A percentile compares a stretch with the other conserved stretches of the same genome.
phyloP scores from a whole-genome alignment of 1,284 basidiomycete species.

The Rhodotorula glutinis region DNA sequence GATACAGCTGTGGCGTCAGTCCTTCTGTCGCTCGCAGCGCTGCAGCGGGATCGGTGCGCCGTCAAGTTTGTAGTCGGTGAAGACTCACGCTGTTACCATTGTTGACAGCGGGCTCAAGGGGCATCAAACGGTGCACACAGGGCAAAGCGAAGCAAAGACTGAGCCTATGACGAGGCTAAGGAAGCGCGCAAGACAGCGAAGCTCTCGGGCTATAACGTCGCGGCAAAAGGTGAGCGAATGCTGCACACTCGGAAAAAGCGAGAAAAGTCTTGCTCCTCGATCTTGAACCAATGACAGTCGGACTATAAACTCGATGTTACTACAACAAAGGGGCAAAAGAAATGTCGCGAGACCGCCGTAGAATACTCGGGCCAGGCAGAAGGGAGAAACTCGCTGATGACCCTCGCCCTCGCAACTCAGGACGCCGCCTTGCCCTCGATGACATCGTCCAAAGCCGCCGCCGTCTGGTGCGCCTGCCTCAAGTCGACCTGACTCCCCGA shows the following conservation, averaged over 20 bases:
- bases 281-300: too few species aligned
- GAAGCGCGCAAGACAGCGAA: background rate
- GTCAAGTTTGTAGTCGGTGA: background rate
- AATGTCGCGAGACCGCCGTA: too few species aligned
- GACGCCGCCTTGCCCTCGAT: conserved; percentile 24
- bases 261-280: too few species aligned
- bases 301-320: too few species aligned
- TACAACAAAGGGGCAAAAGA: too few species aligned
- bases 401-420: background rate
- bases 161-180: background rate
- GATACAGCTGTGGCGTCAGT: too few species aligned
- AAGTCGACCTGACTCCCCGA: conserved; percentile 3
- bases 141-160: background rate
- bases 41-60: background rate
- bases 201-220: too few species aligned
- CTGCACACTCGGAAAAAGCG: too few species aligned
- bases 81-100: background rate
- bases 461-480: conserved; percentile 7
- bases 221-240: background rate
- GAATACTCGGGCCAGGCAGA: too few species aligned
- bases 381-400: too few species aligned
- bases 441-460: conserved; percentile 19
- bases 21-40: background rate
- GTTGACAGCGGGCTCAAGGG: conserved; percentile 1
- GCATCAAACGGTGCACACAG: background rate